Percentiles rank a stretch among this genome's conserved stretches.
Conservation (phyloP, 2,329 filamentous ascomycete species). For the Mariannaea elegans region DNA sequence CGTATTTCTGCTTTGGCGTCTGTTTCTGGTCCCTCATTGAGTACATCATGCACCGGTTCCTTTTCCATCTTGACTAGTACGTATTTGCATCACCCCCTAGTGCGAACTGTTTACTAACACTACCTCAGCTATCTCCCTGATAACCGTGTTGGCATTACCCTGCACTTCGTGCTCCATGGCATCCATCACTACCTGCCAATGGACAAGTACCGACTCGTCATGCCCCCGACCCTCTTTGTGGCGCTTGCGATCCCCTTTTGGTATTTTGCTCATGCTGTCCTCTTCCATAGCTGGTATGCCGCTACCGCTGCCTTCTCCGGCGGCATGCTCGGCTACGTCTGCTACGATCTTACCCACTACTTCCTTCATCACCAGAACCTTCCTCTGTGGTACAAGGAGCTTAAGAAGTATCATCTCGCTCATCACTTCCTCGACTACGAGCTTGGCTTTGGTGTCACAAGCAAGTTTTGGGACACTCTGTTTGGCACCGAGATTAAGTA, state of each 20-base stretch:
- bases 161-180: constrained; percentile 94
- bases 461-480: constrained; percentile 91
- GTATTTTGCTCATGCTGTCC: constrained; percentile 84
- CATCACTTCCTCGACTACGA: constrained; percentile 99
- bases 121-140: constrained; percentile 80
- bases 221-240: constrained; percentile 91
- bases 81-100: constrained; percentile 43
- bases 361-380: constrained; percentile 97
- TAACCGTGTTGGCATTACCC: constrained; percentile 84
- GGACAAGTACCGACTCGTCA: constrained; percentile 96
- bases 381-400: constrained; percentile 85
- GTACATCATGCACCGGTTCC: constrained; percentile 85
- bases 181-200: constrained; percentile 99
- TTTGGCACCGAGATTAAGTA: constrained; percentile 84
- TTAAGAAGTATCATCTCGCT: constrained; percentile 97
- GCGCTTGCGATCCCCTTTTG: constrained; percentile 89
- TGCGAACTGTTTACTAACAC: constrained; percentile 40
- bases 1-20: constrained; percentile 76
- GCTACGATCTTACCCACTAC: constrained; percentile 98
- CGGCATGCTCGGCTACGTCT: constrained; percentile 93
- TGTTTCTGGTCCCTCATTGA: constrained; percentile 90
- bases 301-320: constrained; percentile 84
- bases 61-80: constrained; percentile 95
- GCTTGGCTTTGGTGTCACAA: constrained; percentile 96
- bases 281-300: constrained; percentile 86